Evolutionary conservation across 306 rosid genomes (phyloP), one percentile per base, ranked within the genome.

Genomic region (Ammopiptanthus mongolicus): DNA sequence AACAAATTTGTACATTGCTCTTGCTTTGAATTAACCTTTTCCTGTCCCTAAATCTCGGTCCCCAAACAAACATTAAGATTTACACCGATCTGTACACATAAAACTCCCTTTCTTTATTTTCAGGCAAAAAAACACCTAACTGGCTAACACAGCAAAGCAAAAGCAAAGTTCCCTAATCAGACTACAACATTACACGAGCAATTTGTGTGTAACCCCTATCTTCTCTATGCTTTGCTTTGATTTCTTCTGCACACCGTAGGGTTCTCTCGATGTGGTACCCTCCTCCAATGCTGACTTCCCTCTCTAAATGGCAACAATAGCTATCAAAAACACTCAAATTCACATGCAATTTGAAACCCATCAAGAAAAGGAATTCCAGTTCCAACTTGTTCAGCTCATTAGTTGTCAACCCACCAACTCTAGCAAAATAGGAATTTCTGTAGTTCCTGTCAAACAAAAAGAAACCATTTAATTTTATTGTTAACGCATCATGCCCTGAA

Each of bases 301-400:
- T 93, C 71, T 93, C 97, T 46, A 93, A 82, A 80, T 93, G 98
- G 23, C 90, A 68, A 46, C 98, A 93, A 80, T 93, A 93, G 75
- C 98, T 93, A 86, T 93, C 96, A 66, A 93, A 93, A 61, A 93
- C 91, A 86, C 98, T 93, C 80, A 93, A 85, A 82, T 93, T 93
- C 48, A 93, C 98, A 70, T 93, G 98, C 60, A 91, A 89, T 78
- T 93, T 93, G 87, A 93, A 93, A 33, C 89, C 87, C 97, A 91
- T 87, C 79, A 87, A 65, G 85, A 93, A 93, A 31, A 91, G 85
- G 50, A 93, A 91, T 22, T 93, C 97, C 3, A 91, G 23, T 85
- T 93, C 98, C 81, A 93, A 52, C 22, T 84, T 79, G 87, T 93
- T 93, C 87, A 93, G 65, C 22, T 93, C 98, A 3, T 79, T 71